These are phyloP conservation scores for Salix suchowensis DNA, from an alignment of 345 rosid genomes.

Conservation along the genomic window DNA sequence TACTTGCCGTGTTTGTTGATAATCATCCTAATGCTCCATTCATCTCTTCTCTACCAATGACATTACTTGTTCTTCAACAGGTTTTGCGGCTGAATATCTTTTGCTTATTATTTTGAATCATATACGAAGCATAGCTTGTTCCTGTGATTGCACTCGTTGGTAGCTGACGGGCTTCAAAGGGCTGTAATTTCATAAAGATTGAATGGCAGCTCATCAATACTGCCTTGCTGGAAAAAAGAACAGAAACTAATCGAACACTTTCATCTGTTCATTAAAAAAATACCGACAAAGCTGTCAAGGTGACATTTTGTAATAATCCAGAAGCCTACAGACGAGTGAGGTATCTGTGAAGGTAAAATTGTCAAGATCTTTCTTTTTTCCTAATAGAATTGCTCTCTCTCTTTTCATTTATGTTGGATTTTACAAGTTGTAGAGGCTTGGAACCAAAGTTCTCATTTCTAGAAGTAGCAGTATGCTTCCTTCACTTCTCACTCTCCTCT, in stretches of 20 bases:
- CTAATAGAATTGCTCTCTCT: not conserved
- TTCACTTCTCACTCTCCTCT: no score
- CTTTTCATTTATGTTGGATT: not conserved
- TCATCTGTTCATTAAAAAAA: not conserved
- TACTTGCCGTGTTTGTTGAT: not conserved
- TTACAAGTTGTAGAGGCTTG: not conserved
- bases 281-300: not conserved
- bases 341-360: not conserved
- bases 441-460: not conserved
- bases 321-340: not conserved
- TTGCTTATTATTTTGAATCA: not conserved
- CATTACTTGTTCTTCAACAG: not conserved
- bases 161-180: not conserved
- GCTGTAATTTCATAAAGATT: not conserved
- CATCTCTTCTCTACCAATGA: not conserved
- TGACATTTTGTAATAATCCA: not conserved
- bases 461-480: not conserved
- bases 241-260: not conserved
- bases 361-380: not conserved
- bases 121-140: not conserved
- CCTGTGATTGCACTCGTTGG: not conserved
- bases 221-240: not conserved
- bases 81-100: not conserved
- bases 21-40: not conserved
- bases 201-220: not conserved